Percentiles rank a stretch among this genome's conserved stretches.
Conservation (phyloP, 768 basidiomycete genomes). For the Auriscalpium microsporum region DNA sequence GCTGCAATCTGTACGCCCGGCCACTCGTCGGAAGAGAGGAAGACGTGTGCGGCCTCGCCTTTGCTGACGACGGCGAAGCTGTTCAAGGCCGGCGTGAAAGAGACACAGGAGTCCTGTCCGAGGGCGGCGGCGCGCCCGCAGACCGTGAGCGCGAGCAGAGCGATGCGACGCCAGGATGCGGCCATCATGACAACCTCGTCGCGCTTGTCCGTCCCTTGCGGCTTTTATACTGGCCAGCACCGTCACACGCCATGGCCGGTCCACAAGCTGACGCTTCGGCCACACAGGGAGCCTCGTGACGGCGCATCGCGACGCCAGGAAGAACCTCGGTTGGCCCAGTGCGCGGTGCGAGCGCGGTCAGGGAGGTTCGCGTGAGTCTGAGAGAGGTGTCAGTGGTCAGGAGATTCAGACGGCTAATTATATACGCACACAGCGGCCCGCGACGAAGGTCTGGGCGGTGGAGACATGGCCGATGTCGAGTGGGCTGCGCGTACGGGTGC, state of each 20-base stretch:
- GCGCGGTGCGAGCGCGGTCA: too few relatives aligned
- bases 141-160: background rate
- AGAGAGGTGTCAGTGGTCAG: too few relatives aligned
- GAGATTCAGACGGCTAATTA: too few relatives aligned
- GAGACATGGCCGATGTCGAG: too few relatives aligned
- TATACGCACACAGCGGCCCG: too few relatives aligned
- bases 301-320: too few relatives aligned
- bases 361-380: too few relatives aligned
- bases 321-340: too few relatives aligned
- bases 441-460: too few relatives aligned
- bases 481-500: too few relatives aligned
- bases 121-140: conserved; percentile 28
- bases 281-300: background rate
- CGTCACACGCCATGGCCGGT: background rate
- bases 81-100: conserved; percentile 27
- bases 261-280: too few relatives aligned
- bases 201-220: background rate
- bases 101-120: conserved; percentile 41
- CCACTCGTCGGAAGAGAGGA: conserved; percentile 51
- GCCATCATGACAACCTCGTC: background rate
- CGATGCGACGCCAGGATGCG: background rate
- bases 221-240: background rate
- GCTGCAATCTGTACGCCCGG: conserved; percentile 56
- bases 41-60: conserved; percentile 38
- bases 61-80: conserved; percentile 38